Evolutionary conservation across 169 alveolate species (phyloP).

Genomic region (Eimeria sp.): DNA sequence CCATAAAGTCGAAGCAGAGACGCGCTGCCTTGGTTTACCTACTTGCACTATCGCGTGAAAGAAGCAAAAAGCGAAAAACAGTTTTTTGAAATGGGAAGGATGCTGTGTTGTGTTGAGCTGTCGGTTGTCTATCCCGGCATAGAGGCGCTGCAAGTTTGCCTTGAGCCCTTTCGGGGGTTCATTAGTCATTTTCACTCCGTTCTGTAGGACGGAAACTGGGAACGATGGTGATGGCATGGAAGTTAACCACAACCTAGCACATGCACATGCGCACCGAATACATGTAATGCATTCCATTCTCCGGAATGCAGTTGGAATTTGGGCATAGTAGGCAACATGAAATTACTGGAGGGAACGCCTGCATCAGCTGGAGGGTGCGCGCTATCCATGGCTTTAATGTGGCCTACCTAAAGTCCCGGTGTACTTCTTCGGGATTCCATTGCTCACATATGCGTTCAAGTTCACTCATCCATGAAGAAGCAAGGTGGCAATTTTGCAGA

Average conservation of each 20-base stretch:
- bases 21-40: slow-evolving; percentile 60
- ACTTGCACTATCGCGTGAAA: slow-evolving; percentile 98
- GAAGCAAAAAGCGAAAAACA: slow-evolving; percentile 96
- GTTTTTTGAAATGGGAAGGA: slow-evolving; percentile 93
- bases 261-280: not conserved
- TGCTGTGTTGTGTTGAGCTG: slow-evolving; percentile 88
- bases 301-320: not conserved
- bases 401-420: slow-evolving; percentile 91
- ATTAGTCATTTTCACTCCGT: slow-evolving; percentile 96
- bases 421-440: slow-evolving; percentile 79
- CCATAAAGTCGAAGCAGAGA: not conserved
- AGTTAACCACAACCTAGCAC: slow-evolving; percentile 94
- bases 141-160: slow-evolving; percentile 91
- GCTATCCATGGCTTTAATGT: not conserved
- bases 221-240: slow-evolving; percentile 94
- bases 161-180: slow-evolving; percentile 98
- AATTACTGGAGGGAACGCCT: not conserved
- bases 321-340: not conserved
- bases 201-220: slow-evolving; percentile 91
- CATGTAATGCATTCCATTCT: not conserved
- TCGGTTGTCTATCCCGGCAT: slow-evolving; percentile 74
- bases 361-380: not conserved
- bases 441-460: slow-evolving; percentile 94
- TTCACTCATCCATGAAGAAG: slow-evolving; percentile 96
- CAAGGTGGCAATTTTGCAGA: slow-evolving; percentile 97